Conservation (phyloP, 352 stramenopile genomes). For the Globisporangium uncinulatum region DNA sequence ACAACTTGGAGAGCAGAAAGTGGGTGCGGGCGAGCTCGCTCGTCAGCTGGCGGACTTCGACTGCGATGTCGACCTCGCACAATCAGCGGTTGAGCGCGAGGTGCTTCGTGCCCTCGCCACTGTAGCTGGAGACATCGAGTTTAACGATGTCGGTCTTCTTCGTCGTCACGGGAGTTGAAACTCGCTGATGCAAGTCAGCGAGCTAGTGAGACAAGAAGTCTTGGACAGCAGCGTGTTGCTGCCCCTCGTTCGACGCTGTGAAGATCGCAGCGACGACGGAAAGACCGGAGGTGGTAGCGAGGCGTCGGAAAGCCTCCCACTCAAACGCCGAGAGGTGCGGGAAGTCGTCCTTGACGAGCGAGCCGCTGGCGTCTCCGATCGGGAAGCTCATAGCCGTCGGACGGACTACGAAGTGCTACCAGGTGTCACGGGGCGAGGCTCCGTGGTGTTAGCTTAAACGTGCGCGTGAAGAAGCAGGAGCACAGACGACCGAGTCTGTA, state of each 20-base stretch:
- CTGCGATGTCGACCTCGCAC: slow-evolving; percentile 16
- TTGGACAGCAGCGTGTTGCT: neutral
- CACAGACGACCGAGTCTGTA: too few species aligned
- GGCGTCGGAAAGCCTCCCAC: neutral
- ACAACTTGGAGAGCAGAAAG: too few species aligned
- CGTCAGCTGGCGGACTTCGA: slow-evolving; percentile 16
- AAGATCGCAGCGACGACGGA: neutral
- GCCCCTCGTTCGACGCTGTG: neutral
- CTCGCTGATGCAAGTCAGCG: too few species aligned
- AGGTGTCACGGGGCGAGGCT: slow-evolving; percentile 13
- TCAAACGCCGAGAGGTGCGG: neutral
- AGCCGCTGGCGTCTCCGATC: too few species aligned
- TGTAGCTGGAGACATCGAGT: slow-evolving; percentile 23
- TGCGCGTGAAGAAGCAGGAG: too few species aligned
- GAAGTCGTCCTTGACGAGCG: too few species aligned
- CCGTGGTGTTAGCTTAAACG: too few species aligned
- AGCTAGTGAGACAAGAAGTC: slow-evolving; percentile 1
- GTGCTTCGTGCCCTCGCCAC: slow-evolving; percentile 1
- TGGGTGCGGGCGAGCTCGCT: neutral
- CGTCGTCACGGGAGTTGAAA: neutral
- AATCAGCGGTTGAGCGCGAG: slow-evolving; percentile 17
- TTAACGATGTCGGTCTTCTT: slow-evolving; percentile 19
- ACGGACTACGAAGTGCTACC: too few species aligned
- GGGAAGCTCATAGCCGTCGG: too few species aligned
- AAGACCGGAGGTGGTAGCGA: neutral